phyloP scores from a whole-genome alignment of 164 flowering plant genomes.

The Saururus chinensis region DNA sequence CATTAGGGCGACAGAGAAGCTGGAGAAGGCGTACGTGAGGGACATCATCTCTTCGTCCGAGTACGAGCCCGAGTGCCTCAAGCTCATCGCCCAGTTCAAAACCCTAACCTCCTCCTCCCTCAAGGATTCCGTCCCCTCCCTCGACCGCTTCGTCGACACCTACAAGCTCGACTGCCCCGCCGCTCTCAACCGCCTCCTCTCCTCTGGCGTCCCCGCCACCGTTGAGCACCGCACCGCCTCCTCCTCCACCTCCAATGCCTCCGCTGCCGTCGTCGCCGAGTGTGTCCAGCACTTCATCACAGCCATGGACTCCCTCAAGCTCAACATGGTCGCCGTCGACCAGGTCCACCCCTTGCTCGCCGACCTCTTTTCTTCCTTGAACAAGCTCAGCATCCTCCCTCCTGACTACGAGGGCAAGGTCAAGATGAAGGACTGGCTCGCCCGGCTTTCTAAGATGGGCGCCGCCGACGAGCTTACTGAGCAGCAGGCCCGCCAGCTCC shows the following conservation, averaged over 20 bases:
- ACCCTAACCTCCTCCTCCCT: slow-evolving; percentile 64
- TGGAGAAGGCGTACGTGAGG: slow-evolving; percentile 82
- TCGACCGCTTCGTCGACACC: slow-evolving; percentile 75
- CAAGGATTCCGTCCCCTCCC: slow-evolving; percentile 60
- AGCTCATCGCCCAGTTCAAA: slow-evolving; percentile 80
- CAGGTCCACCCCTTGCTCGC: slow-evolving; percentile 78
- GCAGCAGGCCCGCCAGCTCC: slow-evolving; percentile 94
- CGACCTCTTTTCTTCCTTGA: slow-evolving; percentile 59
- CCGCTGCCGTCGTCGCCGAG: slow-evolving; percentile 80
- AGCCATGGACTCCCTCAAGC: slow-evolving; percentile 80
- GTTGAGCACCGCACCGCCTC: slow-evolving; percentile 78
- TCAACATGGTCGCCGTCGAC: slow-evolving; percentile 87
- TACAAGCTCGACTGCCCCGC: slow-evolving; percentile 88
- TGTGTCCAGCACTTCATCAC: slow-evolving; percentile 89
- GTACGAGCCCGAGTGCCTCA: slow-evolving; percentile 73
- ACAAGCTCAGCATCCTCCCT: slow-evolving; percentile 57
- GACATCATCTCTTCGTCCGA: slow-evolving; percentile 53
- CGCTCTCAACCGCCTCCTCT: slow-evolving; percentile 67
- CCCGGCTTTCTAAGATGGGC: slow-evolving; percentile 78
- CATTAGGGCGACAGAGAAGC: slow-evolving; percentile 83
- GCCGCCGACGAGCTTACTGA: slow-evolving; percentile 93
- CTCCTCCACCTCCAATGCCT: slow-evolving; percentile 50
- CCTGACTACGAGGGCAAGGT: slow-evolving; percentile 77
- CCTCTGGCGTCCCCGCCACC: slow-evolving; percentile 82
- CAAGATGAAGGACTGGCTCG: slow-evolving; percentile 89